A percentile compares a stretch with the other conserved stretches of the same genome.
Evolutionary conservation across 2,329 filamentous ascomycete genomes (phyloP).

Genomic region (Nigrospora osmanthi): DNA sequence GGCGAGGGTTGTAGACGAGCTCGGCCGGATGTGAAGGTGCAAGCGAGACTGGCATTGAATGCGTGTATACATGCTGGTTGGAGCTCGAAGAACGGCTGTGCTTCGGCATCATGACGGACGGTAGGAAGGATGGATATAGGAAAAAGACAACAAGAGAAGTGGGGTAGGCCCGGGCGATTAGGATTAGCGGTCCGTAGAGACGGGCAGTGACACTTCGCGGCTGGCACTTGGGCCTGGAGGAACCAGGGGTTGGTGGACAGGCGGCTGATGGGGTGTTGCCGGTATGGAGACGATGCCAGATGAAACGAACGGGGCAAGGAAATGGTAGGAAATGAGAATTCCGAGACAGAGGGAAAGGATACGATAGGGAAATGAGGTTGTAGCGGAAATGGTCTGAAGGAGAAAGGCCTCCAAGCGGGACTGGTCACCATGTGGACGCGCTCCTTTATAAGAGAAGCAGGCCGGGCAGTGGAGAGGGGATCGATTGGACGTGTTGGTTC

Average conservation of each 20-base stretch:
- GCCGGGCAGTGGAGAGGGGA: slow-evolving; percentile 29
- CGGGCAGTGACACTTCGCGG: background rate
- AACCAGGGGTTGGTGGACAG: background rate
- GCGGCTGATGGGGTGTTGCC: background rate
- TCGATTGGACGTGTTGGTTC: slow-evolving; percentile 31
- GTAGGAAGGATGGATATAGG: slow-evolving; percentile 7
- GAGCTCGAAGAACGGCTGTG: slow-evolving; percentile 32
- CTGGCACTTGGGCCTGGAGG: background rate
- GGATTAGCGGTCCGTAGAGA: background rate
- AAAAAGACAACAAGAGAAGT: slow-evolving; percentile 8
- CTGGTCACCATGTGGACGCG: slow-evolving; percentile 24
- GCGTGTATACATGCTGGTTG: slow-evolving; percentile 23
- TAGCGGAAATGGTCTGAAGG: slow-evolving; percentile 21
- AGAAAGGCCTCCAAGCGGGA: slow-evolving; percentile 17
- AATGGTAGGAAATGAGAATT: slow-evolving; percentile 15
- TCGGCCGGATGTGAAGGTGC: slow-evolving; percentile 30
- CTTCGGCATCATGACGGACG: slow-evolving; percentile 33
- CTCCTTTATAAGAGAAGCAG: slow-evolving; percentile 24
- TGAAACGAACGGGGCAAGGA: slow-evolving; percentile 21
- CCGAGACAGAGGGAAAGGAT: slow-evolving; percentile 20
- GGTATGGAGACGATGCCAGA: slow-evolving; percentile 8
- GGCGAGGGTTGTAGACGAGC: slow-evolving; percentile 33
- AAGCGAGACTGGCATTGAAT: slow-evolving; percentile 29
- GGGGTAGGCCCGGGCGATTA: background rate
- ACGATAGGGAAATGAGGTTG: slow-evolving; percentile 17